A percentile compares a stretch with the other conserved stretches of the same genome.
Evolutionary conservation across 768 basidiomycete species (phyloP).

Genomic region (Boletus rex-veris): DNA sequence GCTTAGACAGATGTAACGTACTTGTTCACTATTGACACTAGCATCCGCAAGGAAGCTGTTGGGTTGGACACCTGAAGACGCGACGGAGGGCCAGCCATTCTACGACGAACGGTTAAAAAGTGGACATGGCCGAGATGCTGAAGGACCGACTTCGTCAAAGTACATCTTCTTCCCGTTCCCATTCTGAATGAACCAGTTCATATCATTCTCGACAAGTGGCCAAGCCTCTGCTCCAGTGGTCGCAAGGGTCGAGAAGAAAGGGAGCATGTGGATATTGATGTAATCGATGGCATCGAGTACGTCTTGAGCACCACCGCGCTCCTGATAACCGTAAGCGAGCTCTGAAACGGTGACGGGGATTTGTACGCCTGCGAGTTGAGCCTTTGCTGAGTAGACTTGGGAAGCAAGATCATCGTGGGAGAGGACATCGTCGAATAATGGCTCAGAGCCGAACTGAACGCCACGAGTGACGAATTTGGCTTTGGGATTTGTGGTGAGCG

Average conservation of each 20-base stretch:
- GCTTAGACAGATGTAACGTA: slow-evolving; percentile 26
- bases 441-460: slow-evolving; percentile 71
- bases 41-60: slow-evolving; percentile 63
- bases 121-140: neutral
- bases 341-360: slow-evolving; percentile 71
- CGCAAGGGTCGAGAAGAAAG: slow-evolving; percentile 49
- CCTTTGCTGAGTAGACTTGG: slow-evolving; percentile 50
- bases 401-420: slow-evolving; percentile 44
- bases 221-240: slow-evolving; percentile 53
- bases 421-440: slow-evolving; percentile 58
- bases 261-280: slow-evolving; percentile 68
- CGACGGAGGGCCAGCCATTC: slow-evolving; percentile 78
- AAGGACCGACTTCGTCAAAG: slow-evolving; percentile 53
- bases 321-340: slow-evolving; percentile 58
- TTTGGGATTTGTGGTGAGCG: slow-evolving; percentile 56
- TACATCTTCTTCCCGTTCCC: slow-evolving; percentile 72
- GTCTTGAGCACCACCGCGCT: slow-evolving; percentile 46
- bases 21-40: slow-evolving; percentile 58
- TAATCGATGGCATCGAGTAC: slow-evolving; percentile 59
- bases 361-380: slow-evolving; percentile 45
- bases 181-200: slow-evolving; percentile 66
- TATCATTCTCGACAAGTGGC: slow-evolving; percentile 55
- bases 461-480: slow-evolving; percentile 63
- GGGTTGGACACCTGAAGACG: slow-evolving; percentile 57
- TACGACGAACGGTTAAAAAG: slow-evolving; percentile 23